Evolutionary conservation across 129 eudicot genomes (phyloP).

Genomic region (Apium graveolens): DNA sequence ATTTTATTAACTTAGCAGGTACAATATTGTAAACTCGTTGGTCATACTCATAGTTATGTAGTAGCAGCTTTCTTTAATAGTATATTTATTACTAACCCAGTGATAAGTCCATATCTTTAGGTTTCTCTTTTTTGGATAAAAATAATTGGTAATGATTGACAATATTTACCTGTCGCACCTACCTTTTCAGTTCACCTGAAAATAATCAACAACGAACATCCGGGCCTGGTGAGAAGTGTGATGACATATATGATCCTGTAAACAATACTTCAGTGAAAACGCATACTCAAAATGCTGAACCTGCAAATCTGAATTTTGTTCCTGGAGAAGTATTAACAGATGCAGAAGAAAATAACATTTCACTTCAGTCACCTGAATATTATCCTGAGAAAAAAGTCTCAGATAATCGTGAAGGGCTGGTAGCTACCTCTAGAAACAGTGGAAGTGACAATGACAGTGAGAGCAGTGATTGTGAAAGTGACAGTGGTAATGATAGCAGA

Average conservation of each 20-base stretch:
- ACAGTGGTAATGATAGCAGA: conserved; percentile 47
- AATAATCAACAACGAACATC: conserved; percentile 34
- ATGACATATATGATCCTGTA: conserved; percentile 28
- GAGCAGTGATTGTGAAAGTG: conserved; percentile 67
- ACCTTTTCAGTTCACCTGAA: conserved; percentile 44
- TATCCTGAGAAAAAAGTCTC: conserved; percentile 43
- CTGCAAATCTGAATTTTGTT: conserved; percentile 23
- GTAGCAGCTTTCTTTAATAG: neutral
- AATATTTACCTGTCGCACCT: conserved; percentile 5
- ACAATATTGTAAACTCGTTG: neutral
- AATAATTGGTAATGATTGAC: neutral
- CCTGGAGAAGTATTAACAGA: conserved; percentile 30
- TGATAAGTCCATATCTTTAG: neutral
- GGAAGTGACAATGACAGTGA: conserved; percentile 66
- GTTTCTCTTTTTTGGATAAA: neutral
- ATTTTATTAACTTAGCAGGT: neutral
- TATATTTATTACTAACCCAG: neutral
- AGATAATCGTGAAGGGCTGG: conserved; percentile 39
- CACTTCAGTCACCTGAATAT: conserved; percentile 42
- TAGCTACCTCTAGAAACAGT: conserved; percentile 63
- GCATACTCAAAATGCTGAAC: conserved; percentile 33
- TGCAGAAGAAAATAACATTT: conserved; percentile 31
- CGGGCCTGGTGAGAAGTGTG: conserved; percentile 18
- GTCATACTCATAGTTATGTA: neutral
- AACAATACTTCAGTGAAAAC: conserved; percentile 22